Percentiles rank a stretch among this genome's conserved stretches.
These are phyloP conservation scores for Amanita muscaria DNA, from an alignment of 768 basidiomycete genomes.

Conservation along the genomic window DNA sequence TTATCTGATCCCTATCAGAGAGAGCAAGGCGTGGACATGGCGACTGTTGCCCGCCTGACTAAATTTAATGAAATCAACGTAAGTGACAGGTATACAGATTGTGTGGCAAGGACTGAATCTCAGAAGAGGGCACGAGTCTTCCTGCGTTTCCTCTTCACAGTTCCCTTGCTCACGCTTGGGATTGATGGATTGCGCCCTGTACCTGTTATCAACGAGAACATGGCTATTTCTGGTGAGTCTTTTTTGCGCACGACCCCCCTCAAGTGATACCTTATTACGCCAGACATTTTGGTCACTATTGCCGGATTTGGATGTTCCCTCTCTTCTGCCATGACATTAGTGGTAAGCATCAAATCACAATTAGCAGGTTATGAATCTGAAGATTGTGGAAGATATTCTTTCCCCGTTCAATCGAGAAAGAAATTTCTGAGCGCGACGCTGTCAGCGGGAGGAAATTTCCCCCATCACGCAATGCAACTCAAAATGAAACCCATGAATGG, in stretches of 20 bases:
- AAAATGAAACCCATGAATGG: conserved; percentile 14
- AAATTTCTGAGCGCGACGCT: conserved; percentile 47
- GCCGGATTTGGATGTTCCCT: conserved; percentile 52
- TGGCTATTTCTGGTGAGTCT: conserved; percentile 40
- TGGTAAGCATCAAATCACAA: conserved; percentile 35
- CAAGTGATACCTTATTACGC: conserved; percentile 2
- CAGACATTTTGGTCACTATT: conserved; percentile 53
- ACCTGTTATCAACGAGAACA: conserved; percentile 54
- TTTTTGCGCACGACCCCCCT: neutral
- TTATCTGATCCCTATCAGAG: conserved; percentile 29
- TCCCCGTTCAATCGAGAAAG: conserved; percentile 65
- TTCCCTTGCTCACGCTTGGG: conserved; percentile 58
- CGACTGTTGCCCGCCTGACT: conserved; percentile 61
- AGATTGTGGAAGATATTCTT: conserved; percentile 85
- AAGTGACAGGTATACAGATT: conserved; percentile 17
- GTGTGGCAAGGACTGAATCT: neutral
- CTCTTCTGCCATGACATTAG: conserved; percentile 67
- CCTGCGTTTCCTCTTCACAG: conserved; percentile 65
- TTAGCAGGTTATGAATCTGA: too few species aligned
- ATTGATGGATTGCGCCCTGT: conserved; percentile 60
- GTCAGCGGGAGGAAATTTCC: conserved; percentile 31
- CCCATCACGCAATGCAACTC: conserved; percentile 18
- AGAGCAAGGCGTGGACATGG: conserved; percentile 51
- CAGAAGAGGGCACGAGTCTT: conserved; percentile 56
- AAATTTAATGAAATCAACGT: conserved; percentile 83